These are phyloP conservation scores for Amoeboradix gromovi DNA, from an alignment of 371 early-diverging fungal species.

Conservation along the genomic window DNA sequence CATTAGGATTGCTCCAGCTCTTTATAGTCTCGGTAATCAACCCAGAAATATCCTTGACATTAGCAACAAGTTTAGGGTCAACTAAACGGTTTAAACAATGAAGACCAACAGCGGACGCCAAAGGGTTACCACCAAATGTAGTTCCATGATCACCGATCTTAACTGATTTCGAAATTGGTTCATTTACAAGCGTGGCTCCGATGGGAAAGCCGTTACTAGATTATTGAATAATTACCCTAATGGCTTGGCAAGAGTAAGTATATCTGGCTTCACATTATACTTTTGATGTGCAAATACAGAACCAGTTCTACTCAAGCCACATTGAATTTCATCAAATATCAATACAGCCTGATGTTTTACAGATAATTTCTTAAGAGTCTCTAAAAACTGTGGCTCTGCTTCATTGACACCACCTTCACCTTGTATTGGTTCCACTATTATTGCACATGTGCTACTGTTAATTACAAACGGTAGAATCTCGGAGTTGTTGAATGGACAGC, in stretches of 20 bases:
- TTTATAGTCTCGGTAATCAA: background rate
- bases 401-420: constrained; percentile 54
- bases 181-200: background rate
- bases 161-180: background rate
- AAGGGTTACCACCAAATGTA: background rate
- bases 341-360: constrained; percentile 47
- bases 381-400: constrained; percentile 35
- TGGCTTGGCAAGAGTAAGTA: constrained; percentile 79
- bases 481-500: constrained; percentile 36
- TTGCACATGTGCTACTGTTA: constrained; percentile 27
- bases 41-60: background rate
- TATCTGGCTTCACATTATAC: constrained; percentile 51
- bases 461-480: constrained; percentile 21
- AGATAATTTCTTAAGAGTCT: constrained; percentile 38
- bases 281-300: constrained; percentile 56
- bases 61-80: background rate
- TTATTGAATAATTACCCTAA: constrained; percentile 14
- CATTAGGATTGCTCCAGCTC: constrained; percentile 1
- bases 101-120: background rate
- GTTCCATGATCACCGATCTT: background rate
- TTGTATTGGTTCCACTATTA: constrained; percentile 51
- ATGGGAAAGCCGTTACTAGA: background rate
- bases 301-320: constrained; percentile 77
- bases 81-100: background rate
- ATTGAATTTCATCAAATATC: constrained; percentile 86